Conservation (phyloP, 1,284 basidiomycete genomes). For the Pholiota adiposa region DNA sequence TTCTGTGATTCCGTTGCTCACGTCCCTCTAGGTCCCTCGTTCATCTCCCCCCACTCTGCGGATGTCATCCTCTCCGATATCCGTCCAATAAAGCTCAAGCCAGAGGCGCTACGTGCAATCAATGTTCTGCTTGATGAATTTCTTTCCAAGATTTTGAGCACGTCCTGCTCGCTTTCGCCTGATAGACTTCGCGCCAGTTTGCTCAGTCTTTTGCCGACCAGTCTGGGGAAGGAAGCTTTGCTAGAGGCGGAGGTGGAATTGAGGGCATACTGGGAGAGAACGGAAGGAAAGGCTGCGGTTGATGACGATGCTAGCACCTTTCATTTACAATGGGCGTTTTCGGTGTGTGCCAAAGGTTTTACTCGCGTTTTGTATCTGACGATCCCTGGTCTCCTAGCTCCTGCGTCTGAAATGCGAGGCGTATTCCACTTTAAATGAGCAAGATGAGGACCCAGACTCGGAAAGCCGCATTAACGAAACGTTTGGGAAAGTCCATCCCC, state of each 20-base stretch:
- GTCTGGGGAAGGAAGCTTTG: slow-evolving; percentile 87
- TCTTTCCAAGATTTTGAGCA: slow-evolving; percentile 71
- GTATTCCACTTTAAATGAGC: slow-evolving; percentile 82
- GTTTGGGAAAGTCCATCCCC: slow-evolving; percentile 49
- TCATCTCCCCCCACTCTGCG: slow-evolving; percentile 81
- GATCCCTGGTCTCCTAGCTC: slow-evolving; percentile 46
- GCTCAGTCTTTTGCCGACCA: slow-evolving; percentile 74
- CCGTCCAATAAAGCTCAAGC: slow-evolving; percentile 82
- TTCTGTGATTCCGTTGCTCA: slow-evolving; percentile 10
- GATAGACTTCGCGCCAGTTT: slow-evolving; percentile 77
- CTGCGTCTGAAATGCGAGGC: slow-evolving; percentile 83
- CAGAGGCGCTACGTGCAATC: slow-evolving; percentile 75
- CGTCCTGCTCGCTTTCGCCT: slow-evolving; percentile 77
- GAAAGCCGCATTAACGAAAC: slow-evolving; percentile 64
- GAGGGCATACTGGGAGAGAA: slow-evolving; percentile 82
- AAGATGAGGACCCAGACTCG: slow-evolving; percentile 72
- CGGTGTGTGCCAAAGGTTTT: slow-evolving; percentile 51
- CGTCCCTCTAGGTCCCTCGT: slow-evolving; percentile 56
- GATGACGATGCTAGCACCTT: slow-evolving; percentile 60
- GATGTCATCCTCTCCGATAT: slow-evolving; percentile 91
- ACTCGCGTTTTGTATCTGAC: neutral
- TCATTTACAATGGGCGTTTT: slow-evolving; percentile 72
- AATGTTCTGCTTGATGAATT: slow-evolving; percentile 91
- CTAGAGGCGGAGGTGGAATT: slow-evolving; percentile 91
- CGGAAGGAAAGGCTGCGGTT: slow-evolving; percentile 41